Evolutionary conservation across 352 stramenopile species (phyloP), one percentile per base, ranked within the genome.

Genomic region (Globisporangium alternatum): DNA sequence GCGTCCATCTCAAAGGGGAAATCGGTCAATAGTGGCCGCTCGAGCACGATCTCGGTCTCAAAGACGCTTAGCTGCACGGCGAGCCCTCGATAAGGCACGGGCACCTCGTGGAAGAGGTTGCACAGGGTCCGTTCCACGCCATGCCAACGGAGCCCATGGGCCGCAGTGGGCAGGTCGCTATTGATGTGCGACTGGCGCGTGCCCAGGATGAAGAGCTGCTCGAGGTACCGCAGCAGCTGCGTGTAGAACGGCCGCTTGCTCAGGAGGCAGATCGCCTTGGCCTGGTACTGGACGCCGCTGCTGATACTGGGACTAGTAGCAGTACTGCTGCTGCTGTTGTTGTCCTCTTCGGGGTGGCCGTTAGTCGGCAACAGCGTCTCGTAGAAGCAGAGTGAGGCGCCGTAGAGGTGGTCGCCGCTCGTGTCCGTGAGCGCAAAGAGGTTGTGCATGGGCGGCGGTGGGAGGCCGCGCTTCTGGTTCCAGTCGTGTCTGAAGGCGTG

Each of bases 41-140:
- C 75, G 21, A 82, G 70, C 15, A 75, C 45, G 47, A 82, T 65
- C 17, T 80, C 69, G 5, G 72, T 52, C 7, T 74, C 74, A 3
- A 47, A 67, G 31, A 82, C 53, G 2, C 69, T 60, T 33, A 84
- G 31, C 44, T 80, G 76, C 54, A 85, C 70, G 2, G 71, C 60
- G 19, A 86, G 60, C 0, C 71, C 74, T 9, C 69, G 69, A 30
- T 75, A 63, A 10, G 78, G 75, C 19, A 77, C 68, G 0, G 78
- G 75, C 1, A 87, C 75, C 62, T 87, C 78, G 31, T 83, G 71
- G 39, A 87, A 75, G 2, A 87, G 60, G 55, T 87, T 87, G 64
- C 67, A 78, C 19, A 87, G 55, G 13, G 71, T 67, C 15, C 71
- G 69, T 41, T 87, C 78, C 0, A 87, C 67, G 10, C 54, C 65